These are phyloP conservation scores for Melastoma candidum DNA, from an alignment of 441 rosid genomes.

Conservation along the genomic window DNA sequence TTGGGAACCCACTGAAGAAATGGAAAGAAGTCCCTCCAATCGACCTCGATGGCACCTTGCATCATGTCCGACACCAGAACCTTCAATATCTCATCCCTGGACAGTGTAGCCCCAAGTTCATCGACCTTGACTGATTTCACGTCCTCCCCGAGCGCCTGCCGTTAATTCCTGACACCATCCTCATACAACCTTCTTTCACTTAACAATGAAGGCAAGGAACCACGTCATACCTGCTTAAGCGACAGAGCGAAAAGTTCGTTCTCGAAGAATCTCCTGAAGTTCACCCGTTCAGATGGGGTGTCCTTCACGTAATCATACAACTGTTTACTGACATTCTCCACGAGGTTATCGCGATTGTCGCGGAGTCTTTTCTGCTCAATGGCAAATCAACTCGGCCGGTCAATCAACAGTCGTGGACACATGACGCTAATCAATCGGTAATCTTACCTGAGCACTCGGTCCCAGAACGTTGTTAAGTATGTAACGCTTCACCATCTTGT, in stretches of 20 bases:
- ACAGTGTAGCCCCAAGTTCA: conserved; percentile 46
- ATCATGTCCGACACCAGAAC: conserved; percentile 56
- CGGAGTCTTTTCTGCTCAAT: conserved; percentile 46
- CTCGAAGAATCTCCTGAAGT: conserved; percentile 67
- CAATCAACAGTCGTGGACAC: not conserved
- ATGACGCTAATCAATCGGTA: not conserved
- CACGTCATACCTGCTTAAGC: conserved; percentile 51
- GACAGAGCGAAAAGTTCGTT: conserved; percentile 62
- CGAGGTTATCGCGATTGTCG: conserved; percentile 43
- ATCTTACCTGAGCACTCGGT: conserved; percentile 57
- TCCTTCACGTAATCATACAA: conserved; percentile 31
- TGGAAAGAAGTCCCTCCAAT: conserved; percentile 97
- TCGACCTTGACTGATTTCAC: conserved; percentile 48
- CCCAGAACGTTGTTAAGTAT: conserved; percentile 49
- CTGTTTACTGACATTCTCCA: conserved; percentile 36
- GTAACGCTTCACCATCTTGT: conserved; percentile 46
- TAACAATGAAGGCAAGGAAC: not conserved
- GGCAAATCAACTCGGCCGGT: not conserved
- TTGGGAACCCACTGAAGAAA: conserved; percentile 77
- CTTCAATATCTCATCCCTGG: conserved; percentile 41
- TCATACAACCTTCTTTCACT: not conserved
- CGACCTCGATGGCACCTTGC: conserved; percentile 79
- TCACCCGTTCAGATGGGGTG: conserved; percentile 32
- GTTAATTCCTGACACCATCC: not conserved
- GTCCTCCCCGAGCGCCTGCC: conserved; percentile 59